Percentiles rank a stretch among this genome's conserved stretches.
Conservation (phyloP, 2,329 filamentous ascomycete genomes). For the Stachybotrys elegans region DNA sequence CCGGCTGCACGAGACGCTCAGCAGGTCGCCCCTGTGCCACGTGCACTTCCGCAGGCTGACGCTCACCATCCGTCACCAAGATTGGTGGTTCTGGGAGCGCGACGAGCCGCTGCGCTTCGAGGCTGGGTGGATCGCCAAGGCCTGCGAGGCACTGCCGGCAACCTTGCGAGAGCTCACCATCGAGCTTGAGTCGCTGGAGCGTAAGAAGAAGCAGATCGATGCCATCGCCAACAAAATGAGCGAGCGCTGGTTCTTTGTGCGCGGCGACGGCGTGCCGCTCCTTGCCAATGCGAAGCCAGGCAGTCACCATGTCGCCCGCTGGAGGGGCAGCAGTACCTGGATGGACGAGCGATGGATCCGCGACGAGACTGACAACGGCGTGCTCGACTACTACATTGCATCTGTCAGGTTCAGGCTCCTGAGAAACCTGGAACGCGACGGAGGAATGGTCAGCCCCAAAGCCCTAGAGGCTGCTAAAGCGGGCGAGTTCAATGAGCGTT, state of each 20-base stretch:
- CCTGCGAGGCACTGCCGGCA: slow-evolving; percentile 17
- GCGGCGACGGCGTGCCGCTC: slow-evolving; percentile 24
- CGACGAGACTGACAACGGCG: slow-evolving; percentile 33
- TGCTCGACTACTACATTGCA: slow-evolving; percentile 38
- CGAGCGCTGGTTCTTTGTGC: slow-evolving; percentile 17
- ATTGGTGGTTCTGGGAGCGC: slow-evolving; percentile 41
- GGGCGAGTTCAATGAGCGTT: neutral
- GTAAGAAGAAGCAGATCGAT: slow-evolving; percentile 39
- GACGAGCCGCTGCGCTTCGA: slow-evolving; percentile 29
- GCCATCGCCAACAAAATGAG: slow-evolving; percentile 27
- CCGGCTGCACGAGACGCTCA: neutral
- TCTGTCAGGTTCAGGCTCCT: slow-evolving; percentile 28
- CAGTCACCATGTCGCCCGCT: too few relatives aligned
- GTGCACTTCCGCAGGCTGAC: slow-evolving; percentile 31
- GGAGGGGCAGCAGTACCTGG: slow-evolving; percentile 40
- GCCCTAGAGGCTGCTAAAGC: neutral
- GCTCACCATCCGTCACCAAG: slow-evolving; percentile 42
- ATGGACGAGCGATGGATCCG: slow-evolving; percentile 29
- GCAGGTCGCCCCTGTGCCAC: neutral
- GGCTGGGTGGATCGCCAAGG: slow-evolving; percentile 27
- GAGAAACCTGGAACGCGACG: neutral
- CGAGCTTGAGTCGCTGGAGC: slow-evolving; percentile 43
- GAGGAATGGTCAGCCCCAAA: neutral
- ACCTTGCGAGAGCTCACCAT: slow-evolving; percentile 34
- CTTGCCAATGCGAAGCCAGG: slow-evolving; percentile 22